Conservation (phyloP, 2,329 filamentous ascomycete genomes). For the Trichoderma koningiopsis region DNA sequence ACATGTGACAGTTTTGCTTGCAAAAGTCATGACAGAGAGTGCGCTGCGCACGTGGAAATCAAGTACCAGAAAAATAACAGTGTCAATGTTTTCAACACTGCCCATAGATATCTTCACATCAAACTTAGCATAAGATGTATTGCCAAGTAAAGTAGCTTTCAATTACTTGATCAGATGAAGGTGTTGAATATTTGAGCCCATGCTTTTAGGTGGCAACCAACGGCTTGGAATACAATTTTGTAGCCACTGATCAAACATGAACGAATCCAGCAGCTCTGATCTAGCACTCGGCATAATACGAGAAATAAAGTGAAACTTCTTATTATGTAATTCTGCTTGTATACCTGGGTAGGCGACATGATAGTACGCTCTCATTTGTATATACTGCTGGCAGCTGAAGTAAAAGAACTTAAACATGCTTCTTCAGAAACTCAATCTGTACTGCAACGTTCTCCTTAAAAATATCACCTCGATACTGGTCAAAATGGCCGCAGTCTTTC, state of each 20-base stretch:
- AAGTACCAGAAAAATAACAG: neutral
- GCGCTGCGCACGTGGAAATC: neutral
- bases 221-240: neutral
- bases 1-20: neutral
- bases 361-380: neutral
- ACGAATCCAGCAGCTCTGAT: neutral
- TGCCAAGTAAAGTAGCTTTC: neutral
- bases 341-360: neutral
- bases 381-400: neutral
- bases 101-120: too few species aligned
- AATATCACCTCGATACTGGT: constrained; percentile 18
- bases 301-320: neutral
- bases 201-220: neutral
- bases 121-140: too few species aligned
- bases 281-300: neutral
- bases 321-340: too few species aligned
- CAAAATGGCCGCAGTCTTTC: constrained; percentile 20
- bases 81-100: too few species aligned
- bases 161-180: too few species aligned
- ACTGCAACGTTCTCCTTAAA: constrained; percentile 9
- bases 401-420: neutral
- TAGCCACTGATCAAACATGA: neutral
- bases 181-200: neutral
- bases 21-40: neutral
- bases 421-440: constrained; percentile 11